Evolutionary conservation across 148 eudicot species (phyloP).

Genomic region (Rhododendron mucronatum): DNA sequence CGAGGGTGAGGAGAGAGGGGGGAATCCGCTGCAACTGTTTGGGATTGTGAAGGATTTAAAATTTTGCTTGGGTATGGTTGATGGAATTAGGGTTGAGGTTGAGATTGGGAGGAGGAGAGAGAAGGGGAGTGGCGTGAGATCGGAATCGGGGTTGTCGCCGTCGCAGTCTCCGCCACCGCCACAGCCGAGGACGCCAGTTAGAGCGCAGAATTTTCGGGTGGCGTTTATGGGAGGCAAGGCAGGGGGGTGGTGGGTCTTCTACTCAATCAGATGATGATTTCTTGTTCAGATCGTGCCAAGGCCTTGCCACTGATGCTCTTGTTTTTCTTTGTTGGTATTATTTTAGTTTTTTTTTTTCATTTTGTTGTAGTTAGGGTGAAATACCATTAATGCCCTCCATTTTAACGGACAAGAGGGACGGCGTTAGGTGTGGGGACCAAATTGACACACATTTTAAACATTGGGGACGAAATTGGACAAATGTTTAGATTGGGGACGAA

Average conservation of each 20-base stretch:
- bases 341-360: no score
- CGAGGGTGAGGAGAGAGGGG: slow-evolving; percentile 44
- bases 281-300: no score
- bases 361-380: no score
- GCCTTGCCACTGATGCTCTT: no score
- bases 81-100: slow-evolving; percentile 52
- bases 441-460: no score
- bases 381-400: no score
- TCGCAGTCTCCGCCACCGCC: neutral
- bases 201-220: slow-evolving; percentile 25
- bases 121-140: neutral
- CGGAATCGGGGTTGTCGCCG: slow-evolving; percentile 10
- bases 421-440: no score
- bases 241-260: neutral
- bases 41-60: slow-evolving; percentile 56
- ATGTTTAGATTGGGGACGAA: no score
- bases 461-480: no score
- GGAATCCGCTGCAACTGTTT: slow-evolving; percentile 55
- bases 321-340: no score
- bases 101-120: slow-evolving; percentile 52
- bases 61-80: slow-evolving; percentile 43
- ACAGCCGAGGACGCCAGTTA: slow-evolving; percentile 14
- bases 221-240: slow-evolving; percentile 24
- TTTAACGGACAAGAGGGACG: no score
- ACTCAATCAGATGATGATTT: no score